phyloP scores from a whole-genome alignment of 2,329 filamentous ascomycete species.

The Decorospora gaudefroyi region DNA sequence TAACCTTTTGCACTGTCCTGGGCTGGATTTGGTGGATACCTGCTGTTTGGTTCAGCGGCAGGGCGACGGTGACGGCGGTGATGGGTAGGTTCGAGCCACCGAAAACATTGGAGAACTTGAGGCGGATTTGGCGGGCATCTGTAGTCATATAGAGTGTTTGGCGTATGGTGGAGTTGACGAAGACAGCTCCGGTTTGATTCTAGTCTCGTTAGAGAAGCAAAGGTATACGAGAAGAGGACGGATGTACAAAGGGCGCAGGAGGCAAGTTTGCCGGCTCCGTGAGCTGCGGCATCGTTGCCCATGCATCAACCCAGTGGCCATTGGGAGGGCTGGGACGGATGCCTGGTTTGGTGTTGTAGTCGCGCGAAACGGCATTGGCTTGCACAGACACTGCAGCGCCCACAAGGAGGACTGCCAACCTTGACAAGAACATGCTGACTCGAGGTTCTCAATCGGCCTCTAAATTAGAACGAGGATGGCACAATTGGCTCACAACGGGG shows the following conservation, averaged over 20 bases:
- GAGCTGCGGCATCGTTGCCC: slow-evolving; percentile 69
- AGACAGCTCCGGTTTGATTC: slow-evolving; percentile 60
- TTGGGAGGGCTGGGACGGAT: slow-evolving; percentile 34
- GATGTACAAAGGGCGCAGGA: slow-evolving; percentile 57
- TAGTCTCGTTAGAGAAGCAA: slow-evolving; percentile 27
- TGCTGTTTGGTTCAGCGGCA: slow-evolving; percentile 59
- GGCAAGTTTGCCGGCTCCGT: slow-evolving; percentile 67
- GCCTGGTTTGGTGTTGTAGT: slow-evolving; percentile 12
- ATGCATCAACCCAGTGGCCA: slow-evolving; percentile 65
- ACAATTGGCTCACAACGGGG: neutral
- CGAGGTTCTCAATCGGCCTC: neutral
- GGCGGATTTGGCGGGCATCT: slow-evolving; percentile 60
- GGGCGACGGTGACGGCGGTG: slow-evolving; percentile 61
- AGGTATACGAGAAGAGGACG: neutral
- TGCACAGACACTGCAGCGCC: slow-evolving; percentile 19
- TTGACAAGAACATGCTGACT: slow-evolving; percentile 23
- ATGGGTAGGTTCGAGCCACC: slow-evolving; percentile 64
- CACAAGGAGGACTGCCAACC: slow-evolving; percentile 17
- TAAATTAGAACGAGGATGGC: neutral
- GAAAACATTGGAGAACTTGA: slow-evolving; percentile 69
- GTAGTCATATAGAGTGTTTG: slow-evolving; percentile 67
- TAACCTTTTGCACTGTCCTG: slow-evolving; percentile 58
- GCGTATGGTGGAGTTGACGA: slow-evolving; percentile 66
- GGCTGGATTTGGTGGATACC: slow-evolving; percentile 60
- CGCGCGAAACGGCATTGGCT: slow-evolving; percentile 11